These are phyloP conservation scores for Isoetes taiwanensis DNA, from an alignment of 75 land plant genomes.

Conservation along the genomic window DNA sequence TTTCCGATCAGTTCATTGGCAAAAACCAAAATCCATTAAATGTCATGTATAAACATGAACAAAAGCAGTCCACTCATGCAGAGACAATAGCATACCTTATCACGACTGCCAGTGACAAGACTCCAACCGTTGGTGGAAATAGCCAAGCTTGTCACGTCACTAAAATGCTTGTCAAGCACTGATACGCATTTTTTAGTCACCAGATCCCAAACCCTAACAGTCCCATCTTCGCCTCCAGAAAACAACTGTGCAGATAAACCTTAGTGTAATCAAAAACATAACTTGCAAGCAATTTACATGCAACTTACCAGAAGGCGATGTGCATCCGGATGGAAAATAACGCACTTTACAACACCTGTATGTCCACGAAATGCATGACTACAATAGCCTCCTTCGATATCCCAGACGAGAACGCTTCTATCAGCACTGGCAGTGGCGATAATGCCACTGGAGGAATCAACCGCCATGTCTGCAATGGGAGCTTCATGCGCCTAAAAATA, in stretches of 20 bases:
- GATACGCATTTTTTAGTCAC: slow-evolving; percentile 48
- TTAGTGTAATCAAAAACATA: not conserved
- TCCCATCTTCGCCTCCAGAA: slow-evolving; percentile 87
- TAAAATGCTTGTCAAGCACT: slow-evolving; percentile 62
- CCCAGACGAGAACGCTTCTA: slow-evolving; percentile 79
- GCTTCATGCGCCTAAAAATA: slow-evolving; percentile 67
- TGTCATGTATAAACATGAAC: too few species aligned
- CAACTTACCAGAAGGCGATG: slow-evolving; percentile 48
- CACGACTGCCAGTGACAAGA: slow-evolving; percentile 78
- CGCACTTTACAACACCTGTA: slow-evolving; percentile 52
- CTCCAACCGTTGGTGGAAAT: slow-evolving; percentile 62
- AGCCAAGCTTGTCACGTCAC: slow-evolving; percentile 71
- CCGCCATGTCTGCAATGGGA: slow-evolving; percentile 66
- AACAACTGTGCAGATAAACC: slow-evolving; percentile 39
- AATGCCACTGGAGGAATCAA: slow-evolving; percentile 68
- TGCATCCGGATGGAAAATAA: slow-evolving; percentile 70
- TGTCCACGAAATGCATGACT: slow-evolving; percentile 89
- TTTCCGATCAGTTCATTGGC: too few species aligned
- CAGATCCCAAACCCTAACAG: slow-evolving; percentile 85
- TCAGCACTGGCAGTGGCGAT: slow-evolving; percentile 93
- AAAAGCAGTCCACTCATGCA: too few species aligned
- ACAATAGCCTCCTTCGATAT: slow-evolving; percentile 84
- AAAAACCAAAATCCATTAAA: too few species aligned
- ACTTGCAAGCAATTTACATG: not conserved
- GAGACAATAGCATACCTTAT: slow-evolving; percentile 33